A percentile compares a stretch with the other conserved stretches of the same genome.
Conservation (phyloP, 805 yeast species). For the Lachancea cidri region DNA sequence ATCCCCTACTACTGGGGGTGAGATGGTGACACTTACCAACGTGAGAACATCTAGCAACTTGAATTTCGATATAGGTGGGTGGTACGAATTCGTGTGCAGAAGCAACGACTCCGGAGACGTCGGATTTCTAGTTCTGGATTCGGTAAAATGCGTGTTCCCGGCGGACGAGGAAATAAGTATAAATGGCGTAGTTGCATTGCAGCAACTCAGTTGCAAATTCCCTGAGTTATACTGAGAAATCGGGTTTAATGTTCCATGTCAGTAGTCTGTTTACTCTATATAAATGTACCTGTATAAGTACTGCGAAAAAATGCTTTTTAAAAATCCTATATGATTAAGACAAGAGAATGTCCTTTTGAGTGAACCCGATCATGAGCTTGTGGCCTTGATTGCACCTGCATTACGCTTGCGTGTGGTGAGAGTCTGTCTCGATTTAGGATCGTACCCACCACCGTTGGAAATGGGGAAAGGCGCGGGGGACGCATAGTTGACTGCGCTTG, state of each 20-base stretch:
- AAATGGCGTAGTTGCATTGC: slow-evolving; percentile 31
- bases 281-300: neutral
- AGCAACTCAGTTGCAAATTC: slow-evolving; percentile 24
- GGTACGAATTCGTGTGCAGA: slow-evolving; percentile 34
- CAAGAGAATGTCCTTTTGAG: no score
- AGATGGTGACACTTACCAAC: slow-evolving; percentile 26
- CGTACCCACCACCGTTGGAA: slow-evolving; percentile 52
- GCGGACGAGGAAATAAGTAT: slow-evolving; percentile 29
- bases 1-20: slow-evolving; percentile 26
- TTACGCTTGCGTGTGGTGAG: slow-evolving; percentile 29
- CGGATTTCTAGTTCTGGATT: slow-evolving; percentile 31
- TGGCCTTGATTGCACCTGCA: neutral
- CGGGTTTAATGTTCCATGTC: no score
- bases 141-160: slow-evolving; percentile 25
- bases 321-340: neutral
- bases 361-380: no score
- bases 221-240: slow-evolving; percentile 32
- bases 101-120: slow-evolving; percentile 31
- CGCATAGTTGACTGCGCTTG: slow-evolving; percentile 64
- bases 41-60: slow-evolving; percentile 23
- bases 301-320: neutral
- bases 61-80: slow-evolving; percentile 24
- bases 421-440: slow-evolving; percentile 50
- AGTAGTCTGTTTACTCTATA: neutral
- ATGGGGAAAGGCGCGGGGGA: slow-evolving; percentile 66